Percentiles rank a stretch among this genome's conserved stretches.
Conservation (phyloP, 495 filamentous ascomycete genomes). For the Hypomontagnella monticulosa region DNA sequence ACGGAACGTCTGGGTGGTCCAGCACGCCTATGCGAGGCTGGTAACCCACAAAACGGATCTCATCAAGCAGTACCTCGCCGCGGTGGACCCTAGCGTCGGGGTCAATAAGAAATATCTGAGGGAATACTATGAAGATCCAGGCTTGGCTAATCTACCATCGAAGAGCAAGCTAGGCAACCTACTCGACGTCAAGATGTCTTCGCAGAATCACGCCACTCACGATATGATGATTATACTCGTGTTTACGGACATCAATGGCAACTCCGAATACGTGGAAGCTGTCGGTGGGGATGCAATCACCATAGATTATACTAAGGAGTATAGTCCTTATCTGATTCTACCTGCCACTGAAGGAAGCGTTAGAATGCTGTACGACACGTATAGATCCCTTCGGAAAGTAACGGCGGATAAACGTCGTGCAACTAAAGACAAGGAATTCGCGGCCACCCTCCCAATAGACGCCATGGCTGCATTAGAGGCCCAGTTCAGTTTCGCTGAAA, state of each 20-base stretch:
- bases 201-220: constrained; percentile 17
- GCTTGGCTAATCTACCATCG: constrained; percentile 19
- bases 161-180: constrained; percentile 35
- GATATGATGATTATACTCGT: constrained; percentile 20
- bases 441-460: constrained; percentile 18
- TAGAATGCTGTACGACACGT: constrained; percentile 33
- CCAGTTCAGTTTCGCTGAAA: constrained; percentile 7
- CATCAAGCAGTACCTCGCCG: constrained; percentile 20
- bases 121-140: constrained; percentile 34
- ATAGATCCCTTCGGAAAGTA: constrained; percentile 17
- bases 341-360: constrained; percentile 26
- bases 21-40: constrained; percentile 28
- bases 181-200: constrained; percentile 34
- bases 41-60: constrained; percentile 26
- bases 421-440: constrained; percentile 29
- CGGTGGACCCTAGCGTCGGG: not conserved
- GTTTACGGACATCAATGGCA: constrained; percentile 2
- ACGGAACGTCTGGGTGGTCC: constrained; percentile 35
- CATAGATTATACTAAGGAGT: not conserved
- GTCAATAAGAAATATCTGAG: constrained; percentile 24
- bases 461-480: constrained; percentile 26
- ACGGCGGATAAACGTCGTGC: constrained; percentile 30
- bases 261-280: constrained; percentile 11
- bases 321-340: constrained; percentile 9
- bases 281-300: constrained; percentile 13